These are phyloP conservation scores for Microcyclospora pomicola DNA, from an alignment of 2,329 filamentous ascomycete genomes.

Conservation along the genomic window DNA sequence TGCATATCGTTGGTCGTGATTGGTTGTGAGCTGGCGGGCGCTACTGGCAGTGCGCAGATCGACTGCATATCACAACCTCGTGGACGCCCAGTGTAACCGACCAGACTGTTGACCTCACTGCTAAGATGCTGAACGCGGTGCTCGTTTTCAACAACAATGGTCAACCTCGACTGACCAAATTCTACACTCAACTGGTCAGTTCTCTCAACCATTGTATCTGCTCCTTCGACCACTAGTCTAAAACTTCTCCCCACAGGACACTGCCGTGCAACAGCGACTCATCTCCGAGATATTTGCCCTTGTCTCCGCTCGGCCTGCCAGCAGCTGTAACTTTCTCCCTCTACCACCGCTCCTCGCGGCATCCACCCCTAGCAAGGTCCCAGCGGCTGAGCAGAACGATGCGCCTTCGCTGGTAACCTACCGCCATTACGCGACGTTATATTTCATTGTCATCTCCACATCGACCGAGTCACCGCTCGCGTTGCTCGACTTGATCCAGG, in stretches of 20 bases:
- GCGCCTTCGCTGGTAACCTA: conserved; percentile 92
- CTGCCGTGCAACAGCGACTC: conserved; percentile 87
- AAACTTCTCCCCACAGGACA: conserved; percentile 53
- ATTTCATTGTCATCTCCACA: conserved; percentile 96
- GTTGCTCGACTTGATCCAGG: conserved; percentile 90
- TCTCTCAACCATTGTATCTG: conserved; percentile 1
- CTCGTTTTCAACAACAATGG: conserved; percentile 98
- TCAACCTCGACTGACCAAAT: conserved; percentile 91
- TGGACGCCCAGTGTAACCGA: no score
- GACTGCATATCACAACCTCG: no score
- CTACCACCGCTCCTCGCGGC: conserved; percentile 23
- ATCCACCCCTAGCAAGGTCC: conserved; percentile 12
- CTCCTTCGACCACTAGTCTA: conserved; percentile 1
- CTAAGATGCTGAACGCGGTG: conserved; percentile 91
- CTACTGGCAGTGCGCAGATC: no score
- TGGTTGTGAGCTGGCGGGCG: no score
- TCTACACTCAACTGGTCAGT: conserved; percentile 86
- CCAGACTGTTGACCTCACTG: no score
- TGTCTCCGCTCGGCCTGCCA: conserved; percentile 78
- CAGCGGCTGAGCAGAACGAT: conserved; percentile 54
- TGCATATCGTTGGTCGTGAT: no score
- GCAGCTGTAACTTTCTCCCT: conserved; percentile 94
- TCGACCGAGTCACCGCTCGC: conserved; percentile 92
- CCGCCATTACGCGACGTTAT: conserved; percentile 93
- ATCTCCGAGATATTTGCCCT: conserved; percentile 96